Conservation (phyloP, 164 flowering plant species). For the Nymphaea colorata region DNA sequence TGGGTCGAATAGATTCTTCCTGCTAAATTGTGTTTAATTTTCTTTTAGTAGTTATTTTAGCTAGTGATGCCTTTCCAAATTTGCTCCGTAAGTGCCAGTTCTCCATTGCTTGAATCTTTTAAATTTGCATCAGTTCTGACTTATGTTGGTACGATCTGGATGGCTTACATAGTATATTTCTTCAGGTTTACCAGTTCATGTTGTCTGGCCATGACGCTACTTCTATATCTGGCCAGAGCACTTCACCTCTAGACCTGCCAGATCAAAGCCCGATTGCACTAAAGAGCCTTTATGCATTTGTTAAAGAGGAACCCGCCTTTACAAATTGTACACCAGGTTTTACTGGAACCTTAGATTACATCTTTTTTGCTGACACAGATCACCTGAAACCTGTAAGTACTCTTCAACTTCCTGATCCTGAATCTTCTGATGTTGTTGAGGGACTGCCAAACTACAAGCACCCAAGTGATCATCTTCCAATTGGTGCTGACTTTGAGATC, state of each 20-base stretch:
- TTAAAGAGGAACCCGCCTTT: constrained; percentile 77
- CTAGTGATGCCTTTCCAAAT: too few species aligned
- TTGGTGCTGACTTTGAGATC: constrained; percentile 76
- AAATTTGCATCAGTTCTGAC: too few species aligned
- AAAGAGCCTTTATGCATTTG: constrained; percentile 48
- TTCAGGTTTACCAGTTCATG: constrained; percentile 74
- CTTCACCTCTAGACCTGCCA: not conserved
- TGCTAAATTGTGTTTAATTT: too few species aligned
- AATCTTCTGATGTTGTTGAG: constrained; percentile 58
- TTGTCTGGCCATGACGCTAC: constrained; percentile 32
- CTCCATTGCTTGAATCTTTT: too few species aligned
- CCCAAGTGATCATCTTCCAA: constrained; percentile 96
- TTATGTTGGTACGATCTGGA: too few species aligned
- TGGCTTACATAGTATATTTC: not conserved
- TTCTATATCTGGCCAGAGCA: constrained; percentile 7
- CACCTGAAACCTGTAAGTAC: constrained; percentile 51
- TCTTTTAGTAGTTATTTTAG: too few species aligned
- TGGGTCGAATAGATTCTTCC: too few species aligned
- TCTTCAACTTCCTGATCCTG: constrained; percentile 65
- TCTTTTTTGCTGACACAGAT: constrained; percentile 57
- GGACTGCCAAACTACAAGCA: constrained; percentile 77
- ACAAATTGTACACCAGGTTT: constrained; percentile 95
- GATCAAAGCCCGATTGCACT: constrained; percentile 51
- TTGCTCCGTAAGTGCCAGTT: too few species aligned
- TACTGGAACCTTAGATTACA: constrained; percentile 80